Evolutionary conservation across 495 filamentous ascomycete species (phyloP), one percentile per base, ranked within the genome.

Genomic region (Aspergillus nanangensis): DNA sequence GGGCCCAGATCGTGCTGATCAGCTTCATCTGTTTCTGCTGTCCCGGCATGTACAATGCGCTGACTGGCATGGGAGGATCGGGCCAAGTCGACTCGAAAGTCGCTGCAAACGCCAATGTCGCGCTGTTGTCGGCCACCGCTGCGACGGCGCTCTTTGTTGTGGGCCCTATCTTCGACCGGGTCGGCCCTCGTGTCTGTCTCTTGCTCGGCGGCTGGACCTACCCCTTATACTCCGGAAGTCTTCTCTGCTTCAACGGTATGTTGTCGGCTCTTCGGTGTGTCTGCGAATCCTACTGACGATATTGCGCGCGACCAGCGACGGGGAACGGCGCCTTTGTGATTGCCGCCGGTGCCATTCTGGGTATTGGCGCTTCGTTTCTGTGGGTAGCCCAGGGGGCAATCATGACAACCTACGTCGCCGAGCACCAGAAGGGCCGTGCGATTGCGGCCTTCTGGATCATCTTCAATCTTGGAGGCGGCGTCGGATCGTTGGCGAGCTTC

Each of bases 11-110:
- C 40, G 34, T 63, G 4, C 45, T 76, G 40, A 75, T 76, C 32
- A 63, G 67, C 42, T 68, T 76, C 47, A 87, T 92, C 38, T 93
- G 87, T 61, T 93, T 94, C 72, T 70, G 91, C 47, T 92, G 87
- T 61, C 88, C 87, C 27, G 84, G 85, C 21, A 81, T 82, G 79
- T 93, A 87, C 74, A 94, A 93, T 70, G 89, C 78, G 10, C 60
- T 81, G 40, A 64, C 65, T 23, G 78, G 78, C 24, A 65, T 82
- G 5, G 78, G 78, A 41, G 78, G 78, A 34, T 77, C 69, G 8
- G 78, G 78, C 35, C 72, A 78, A 55, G 63, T 69, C 17, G 37
- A 68, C 24, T 53, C 64, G 38, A 65, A 67, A 3, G 67, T 72
- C 10, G 59, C 68, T 18, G 66, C 65, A 31, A 71, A 72, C 52